Evolutionary conservation across 2,329 filamentous ascomycete species (phyloP), one percentile per base, ranked within the genome.

Genomic region (Epicoccum nigrum): DNA sequence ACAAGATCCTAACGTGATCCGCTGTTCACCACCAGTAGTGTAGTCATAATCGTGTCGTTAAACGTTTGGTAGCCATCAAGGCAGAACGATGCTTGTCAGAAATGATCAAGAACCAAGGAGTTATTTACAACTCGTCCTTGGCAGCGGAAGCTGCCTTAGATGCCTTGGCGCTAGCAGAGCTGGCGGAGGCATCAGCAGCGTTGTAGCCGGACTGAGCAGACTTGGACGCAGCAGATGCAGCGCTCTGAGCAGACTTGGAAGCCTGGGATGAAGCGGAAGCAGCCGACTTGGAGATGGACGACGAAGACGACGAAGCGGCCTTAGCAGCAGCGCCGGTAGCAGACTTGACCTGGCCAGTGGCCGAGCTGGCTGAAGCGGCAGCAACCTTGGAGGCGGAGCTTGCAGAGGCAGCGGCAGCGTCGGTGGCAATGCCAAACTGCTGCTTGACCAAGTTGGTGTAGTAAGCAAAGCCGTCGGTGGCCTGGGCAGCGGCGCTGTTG

Each of bases 401-500:
- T 27, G 56, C 61, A 28, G 62, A 62, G 47, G 51, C 56, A 43
- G 56, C 56, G 33, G 59, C 65, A 31, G 64, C 63, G 12, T 55
- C 57, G 30, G 69, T 74, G 52, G 72, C 74, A 27, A 79, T 60
- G 44, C 77, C 77, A 49, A 79, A 51, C 62, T 78, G 69, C 54
- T 73, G 70, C 69, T 75, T 71, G 56, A 75, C 60, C 64, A 70
- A 72, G 60, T 78, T 71, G 66, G 62, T 62, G 62, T 70, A 71
- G 40, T 62, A 61, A 20, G 59, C 62, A 17, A 68, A 63, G 31
- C 60, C 67, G 20, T 58, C 55, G 4, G 90, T 93, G 7, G 90
- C 90, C 70, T 86, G 83, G 42, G 89, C 85, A 63, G 83, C 92
- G 66, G 90, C 76, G 69, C 94, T 93, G 51, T 86, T 86, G 40